Evolutionary conservation across 2,329 filamentous ascomycete species (phyloP).

Genomic region (Talaromyces funiculosus): DNA sequence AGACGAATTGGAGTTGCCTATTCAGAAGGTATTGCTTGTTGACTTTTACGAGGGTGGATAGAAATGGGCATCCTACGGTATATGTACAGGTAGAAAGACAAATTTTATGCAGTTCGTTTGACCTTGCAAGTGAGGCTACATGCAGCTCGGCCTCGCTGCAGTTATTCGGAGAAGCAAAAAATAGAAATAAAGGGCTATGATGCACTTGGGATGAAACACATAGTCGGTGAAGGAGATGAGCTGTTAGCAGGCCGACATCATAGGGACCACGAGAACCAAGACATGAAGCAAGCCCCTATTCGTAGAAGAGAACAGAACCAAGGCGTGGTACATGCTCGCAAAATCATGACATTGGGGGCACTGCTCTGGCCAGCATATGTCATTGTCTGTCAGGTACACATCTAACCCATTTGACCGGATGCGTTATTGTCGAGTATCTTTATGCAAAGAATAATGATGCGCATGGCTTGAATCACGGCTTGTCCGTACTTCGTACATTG

Average conservation of each 20-base stretch:
- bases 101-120: conserved; percentile 1
- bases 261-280: conserved; percentile 6
- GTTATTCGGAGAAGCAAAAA: background rate
- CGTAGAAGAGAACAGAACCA: background rate
- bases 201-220: background rate
- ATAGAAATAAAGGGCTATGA: no score
- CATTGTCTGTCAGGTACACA: conserved; percentile 6
- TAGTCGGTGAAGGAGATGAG: conserved; percentile 6
- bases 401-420: background rate
- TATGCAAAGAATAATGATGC: conserved; percentile 5
- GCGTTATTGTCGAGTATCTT: background rate
- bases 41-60: background rate
- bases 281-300: conserved; percentile 6
- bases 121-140: conserved; percentile 7
- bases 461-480: conserved; percentile 2
- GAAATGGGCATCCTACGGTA: background rate
- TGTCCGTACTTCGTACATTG: conserved; percentile 2
- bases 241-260: background rate
- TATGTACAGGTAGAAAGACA: conserved; percentile 2
- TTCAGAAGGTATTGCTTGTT: background rate
- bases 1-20: background rate
- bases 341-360: background rate
- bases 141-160: conserved; percentile 7
- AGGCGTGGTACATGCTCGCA: background rate
- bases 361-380: background rate